Percentiles rank a stretch among this genome's conserved stretches.
These are phyloP conservation scores for Lactifluus pinguis DNA, from an alignment of 768 basidiomycete genomes.

Conservation along the genomic window DNA sequence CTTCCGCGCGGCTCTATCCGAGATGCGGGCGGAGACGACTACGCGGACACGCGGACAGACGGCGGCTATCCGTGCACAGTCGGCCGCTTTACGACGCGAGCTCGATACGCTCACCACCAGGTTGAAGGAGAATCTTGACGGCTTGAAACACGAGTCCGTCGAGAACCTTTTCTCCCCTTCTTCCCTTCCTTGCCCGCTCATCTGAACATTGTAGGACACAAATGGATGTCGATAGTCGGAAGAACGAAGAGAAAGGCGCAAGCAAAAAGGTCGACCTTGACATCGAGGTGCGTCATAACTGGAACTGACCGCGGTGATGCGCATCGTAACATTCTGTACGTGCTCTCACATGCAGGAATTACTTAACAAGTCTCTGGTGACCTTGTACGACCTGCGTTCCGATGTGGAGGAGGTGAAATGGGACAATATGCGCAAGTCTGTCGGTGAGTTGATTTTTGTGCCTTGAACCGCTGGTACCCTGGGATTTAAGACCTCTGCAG, in stretches of 20 bases:
- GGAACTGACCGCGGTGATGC: background rate
- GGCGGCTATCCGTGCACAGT: slow-evolving; percentile 68
- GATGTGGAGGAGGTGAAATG: slow-evolving; percentile 80
- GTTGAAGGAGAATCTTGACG: slow-evolving; percentile 88
- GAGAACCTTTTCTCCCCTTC: background rate
- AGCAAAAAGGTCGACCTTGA: slow-evolving; percentile 75
- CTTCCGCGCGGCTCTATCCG: slow-evolving; percentile 87
- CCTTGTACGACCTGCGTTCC: slow-evolving; percentile 68
- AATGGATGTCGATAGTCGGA: slow-evolving; percentile 92
- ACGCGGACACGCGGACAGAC: slow-evolving; percentile 78
- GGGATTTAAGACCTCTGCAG: slow-evolving; percentile 27
- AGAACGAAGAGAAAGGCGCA: slow-evolving; percentile 82
- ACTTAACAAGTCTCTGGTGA: slow-evolving; percentile 64
- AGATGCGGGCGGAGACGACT: slow-evolving; percentile 78
- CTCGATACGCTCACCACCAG: slow-evolving; percentile 78
- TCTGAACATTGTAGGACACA: slow-evolving; percentile 56
- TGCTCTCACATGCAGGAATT: slow-evolving; percentile 42
- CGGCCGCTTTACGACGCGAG: slow-evolving; percentile 73
- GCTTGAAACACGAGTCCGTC: slow-evolving; percentile 86
- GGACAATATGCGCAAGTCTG: slow-evolving; percentile 81
- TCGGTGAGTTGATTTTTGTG: slow-evolving; percentile 40
- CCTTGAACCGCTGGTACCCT: background rate
- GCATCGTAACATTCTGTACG: background rate
- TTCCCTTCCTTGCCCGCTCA: background rate
- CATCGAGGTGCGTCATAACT: slow-evolving; percentile 53